phyloP scores from a whole-genome alignment of 345 rosid genomes.

The Salix exigua region DNA sequence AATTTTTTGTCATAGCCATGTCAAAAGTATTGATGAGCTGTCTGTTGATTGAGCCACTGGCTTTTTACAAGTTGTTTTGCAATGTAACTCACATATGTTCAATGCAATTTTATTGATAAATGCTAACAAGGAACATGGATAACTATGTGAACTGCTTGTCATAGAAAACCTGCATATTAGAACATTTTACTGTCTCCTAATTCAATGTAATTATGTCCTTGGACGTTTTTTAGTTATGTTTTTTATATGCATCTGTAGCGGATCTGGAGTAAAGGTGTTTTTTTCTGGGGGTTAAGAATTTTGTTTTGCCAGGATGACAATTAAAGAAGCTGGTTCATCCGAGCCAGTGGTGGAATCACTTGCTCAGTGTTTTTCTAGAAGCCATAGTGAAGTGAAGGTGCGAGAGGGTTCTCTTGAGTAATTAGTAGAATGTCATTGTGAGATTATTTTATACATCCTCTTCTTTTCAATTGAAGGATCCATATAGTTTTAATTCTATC shows the following conservation, averaged over 20 bases:
- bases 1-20: not conserved
- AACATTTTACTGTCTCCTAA: not conserved
- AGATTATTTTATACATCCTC: not conserved
- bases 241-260: not conserved
- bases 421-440: not conserved
- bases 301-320: conserved; percentile 64
- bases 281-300: not conserved
- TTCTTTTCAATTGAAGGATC: conserved; percentile 9
- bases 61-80: not conserved
- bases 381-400: conserved; percentile 72
- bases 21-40: not conserved
- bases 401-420: not conserved
- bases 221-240: not conserved
- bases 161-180: not conserved
- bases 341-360: conserved; percentile 66
- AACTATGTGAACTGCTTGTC: not conserved
- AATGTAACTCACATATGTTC: not conserved
- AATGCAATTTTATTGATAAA: no score
- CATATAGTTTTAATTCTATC: not conserved
- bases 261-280: not conserved
- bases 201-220: not conserved
- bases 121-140: not conserved
- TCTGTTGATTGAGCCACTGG: not conserved
- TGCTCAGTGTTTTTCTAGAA: conserved; percentile 66
- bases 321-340: conserved; percentile 64